These are phyloP conservation scores for Daucus carota DNA, from an alignment of 129 eudicot genomes.

Conservation along the genomic window DH1_v3.0 NC_030382.2:46244001-46244500, in stretches of 20 bases:
- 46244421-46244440: constrained; percentile 22
- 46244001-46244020: too few species aligned
- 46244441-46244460: background rate
- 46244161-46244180: background rate
- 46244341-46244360: constrained; percentile 37
- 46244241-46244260: background rate
- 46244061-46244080: too few species aligned
- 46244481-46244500: background rate
- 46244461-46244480: background rate
- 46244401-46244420: constrained; percentile 36
- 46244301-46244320: constrained; percentile 29
- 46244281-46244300: background rate
- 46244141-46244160: background rate
- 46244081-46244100: too few species aligned
- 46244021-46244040: too few species aligned
- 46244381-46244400: constrained; percentile 43
- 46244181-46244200: background rate
- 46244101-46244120: background rate
- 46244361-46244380: constrained; percentile 55
- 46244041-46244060: too few species aligned
- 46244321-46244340: constrained; percentile 40
- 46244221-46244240: background rate
- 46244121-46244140: too few species aligned
- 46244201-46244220: background rate
- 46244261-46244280: background rate